Conservation (phyloP, 192 early-diverging fungal species). For the Coemansia sp. region DNA sequence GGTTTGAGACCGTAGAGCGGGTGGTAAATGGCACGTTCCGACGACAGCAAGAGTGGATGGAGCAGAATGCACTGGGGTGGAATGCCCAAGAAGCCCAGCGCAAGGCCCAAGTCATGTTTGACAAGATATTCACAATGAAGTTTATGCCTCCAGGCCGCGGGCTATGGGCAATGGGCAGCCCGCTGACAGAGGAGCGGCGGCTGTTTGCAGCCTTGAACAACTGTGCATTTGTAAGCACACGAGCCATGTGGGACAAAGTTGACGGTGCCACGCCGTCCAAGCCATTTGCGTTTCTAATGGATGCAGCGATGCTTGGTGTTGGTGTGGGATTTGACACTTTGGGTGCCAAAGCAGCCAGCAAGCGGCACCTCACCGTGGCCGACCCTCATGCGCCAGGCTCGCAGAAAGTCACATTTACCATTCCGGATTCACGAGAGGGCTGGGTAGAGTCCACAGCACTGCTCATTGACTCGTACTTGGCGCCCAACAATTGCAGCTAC, state of each 20-base stretch:
- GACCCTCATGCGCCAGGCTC: neutral
- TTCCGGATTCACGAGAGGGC: constrained; percentile 53
- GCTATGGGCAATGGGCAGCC: constrained; percentile 55
- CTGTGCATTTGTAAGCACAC: constrained; percentile 55
- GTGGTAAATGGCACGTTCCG: constrained; percentile 57
- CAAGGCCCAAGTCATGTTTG: constrained; percentile 54
- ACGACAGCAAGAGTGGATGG: constrained; percentile 44
- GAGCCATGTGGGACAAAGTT: constrained; percentile 45
- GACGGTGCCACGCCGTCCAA: constrained; percentile 5
- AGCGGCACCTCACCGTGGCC: neutral
- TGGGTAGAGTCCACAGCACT: constrained; percentile 46
- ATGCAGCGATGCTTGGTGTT: constrained; percentile 54
- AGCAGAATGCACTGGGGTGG: constrained; percentile 30
- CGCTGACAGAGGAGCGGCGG: constrained; percentile 46
- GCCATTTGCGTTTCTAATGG: constrained; percentile 54
- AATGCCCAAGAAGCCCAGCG: constrained; percentile 37
- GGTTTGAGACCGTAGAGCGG: constrained; percentile 51
- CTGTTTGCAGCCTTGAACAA: constrained; percentile 54
- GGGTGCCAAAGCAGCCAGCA: constrained; percentile 16
- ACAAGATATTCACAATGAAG: constrained; percentile 53
- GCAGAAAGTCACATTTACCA: constrained; percentile 5
- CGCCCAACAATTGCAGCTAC: neutral
- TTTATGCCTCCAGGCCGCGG: constrained; percentile 55
- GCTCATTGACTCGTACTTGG: constrained; percentile 51
- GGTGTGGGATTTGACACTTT: constrained; percentile 56